Percentiles rank a stretch among this genome's conserved stretches.
Conservation (phyloP, 2,329 filamentous ascomycete genomes). For the Phyllosticta paracitricarpa region DNA sequence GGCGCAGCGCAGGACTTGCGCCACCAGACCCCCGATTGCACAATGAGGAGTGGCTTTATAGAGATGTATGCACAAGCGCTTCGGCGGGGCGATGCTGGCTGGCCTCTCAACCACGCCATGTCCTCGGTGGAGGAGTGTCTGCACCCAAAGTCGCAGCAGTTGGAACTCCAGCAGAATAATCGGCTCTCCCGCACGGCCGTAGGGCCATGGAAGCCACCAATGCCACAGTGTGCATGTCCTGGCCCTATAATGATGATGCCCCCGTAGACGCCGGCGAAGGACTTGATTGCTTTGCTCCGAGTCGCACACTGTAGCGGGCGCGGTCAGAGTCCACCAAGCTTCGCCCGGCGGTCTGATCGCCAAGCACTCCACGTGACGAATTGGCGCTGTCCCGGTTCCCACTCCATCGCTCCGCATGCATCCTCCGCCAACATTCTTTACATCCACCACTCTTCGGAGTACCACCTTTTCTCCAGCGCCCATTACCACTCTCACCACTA, state of each 20-base stretch:
- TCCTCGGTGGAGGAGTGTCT: no score
- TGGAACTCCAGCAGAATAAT: no score
- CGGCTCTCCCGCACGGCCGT: neutral
- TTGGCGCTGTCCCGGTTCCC: neutral
- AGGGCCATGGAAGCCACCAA: neutral
- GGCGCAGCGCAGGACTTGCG: no score
- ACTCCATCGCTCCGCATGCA: neutral
- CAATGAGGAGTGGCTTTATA: no score
- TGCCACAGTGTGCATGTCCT: neutral
- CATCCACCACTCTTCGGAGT: slow-evolving; percentile 11
- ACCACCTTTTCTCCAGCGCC: slow-evolving; percentile 9
- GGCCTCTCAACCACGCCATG: no score
- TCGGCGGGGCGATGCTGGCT: no score
- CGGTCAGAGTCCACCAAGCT: neutral
- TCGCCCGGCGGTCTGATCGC: neutral
- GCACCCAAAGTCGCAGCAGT: no score
- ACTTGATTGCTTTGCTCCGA: neutral
- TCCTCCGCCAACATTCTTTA: slow-evolving; percentile 2
- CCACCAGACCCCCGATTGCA: no score
- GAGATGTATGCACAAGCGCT: no score
- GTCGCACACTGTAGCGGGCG: neutral
- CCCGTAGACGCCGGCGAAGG: neutral
- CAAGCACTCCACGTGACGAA: neutral
- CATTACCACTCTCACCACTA: slow-evolving; percentile 12
- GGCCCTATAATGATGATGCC: neutral